A percentile compares a stretch with the other conserved stretches of the same genome.
Evolutionary conservation across 495 filamentous ascomycete genomes (phyloP).

Genomic region (Darksidea phi): DNA sequence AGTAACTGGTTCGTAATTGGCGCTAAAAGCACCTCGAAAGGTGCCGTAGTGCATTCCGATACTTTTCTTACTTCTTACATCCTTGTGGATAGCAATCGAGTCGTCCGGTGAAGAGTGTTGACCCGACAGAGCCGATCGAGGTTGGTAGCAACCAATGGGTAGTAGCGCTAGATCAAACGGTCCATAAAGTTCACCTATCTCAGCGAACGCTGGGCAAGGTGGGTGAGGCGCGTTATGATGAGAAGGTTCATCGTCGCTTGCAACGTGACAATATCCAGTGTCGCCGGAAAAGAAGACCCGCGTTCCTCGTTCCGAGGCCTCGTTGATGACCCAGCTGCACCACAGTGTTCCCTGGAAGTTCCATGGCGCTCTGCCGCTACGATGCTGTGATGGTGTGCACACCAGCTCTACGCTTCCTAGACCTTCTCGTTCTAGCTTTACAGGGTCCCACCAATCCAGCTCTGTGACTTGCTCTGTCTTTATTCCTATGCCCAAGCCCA

Average conservation of each 20-base stretch:
- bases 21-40: conserved; percentile 43
- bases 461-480: conserved; percentile 46
- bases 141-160: conserved; percentile 47
- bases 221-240: conserved; percentile 32
- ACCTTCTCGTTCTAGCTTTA: conserved; percentile 31
- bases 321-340: conserved; percentile 54
- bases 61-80: conserved; percentile 44
- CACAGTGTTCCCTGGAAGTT: conserved; percentile 48
- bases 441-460: conserved; percentile 56
- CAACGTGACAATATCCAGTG: conserved; percentile 44
- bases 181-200: conserved; percentile 43
- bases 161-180: conserved; percentile 48
- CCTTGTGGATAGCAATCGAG: conserved; percentile 44
- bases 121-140: conserved; percentile 42
- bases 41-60: conserved; percentile 51
- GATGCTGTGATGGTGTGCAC: conserved; percentile 52
- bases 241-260: conserved; percentile 29
- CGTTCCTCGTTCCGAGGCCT: conserved; percentile 17
- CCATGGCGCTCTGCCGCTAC: conserved; percentile 42
- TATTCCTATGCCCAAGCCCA: conserved; percentile 44
- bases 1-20: conserved; percentile 46
- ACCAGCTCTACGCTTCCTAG: conserved; percentile 38
- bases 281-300: conserved; percentile 43
- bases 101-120: conserved; percentile 46
- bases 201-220: conserved; percentile 45